Conservation (phyloP, 768 basidiomycete species). For the Rhodosporidiobolus odoratus region DNA sequence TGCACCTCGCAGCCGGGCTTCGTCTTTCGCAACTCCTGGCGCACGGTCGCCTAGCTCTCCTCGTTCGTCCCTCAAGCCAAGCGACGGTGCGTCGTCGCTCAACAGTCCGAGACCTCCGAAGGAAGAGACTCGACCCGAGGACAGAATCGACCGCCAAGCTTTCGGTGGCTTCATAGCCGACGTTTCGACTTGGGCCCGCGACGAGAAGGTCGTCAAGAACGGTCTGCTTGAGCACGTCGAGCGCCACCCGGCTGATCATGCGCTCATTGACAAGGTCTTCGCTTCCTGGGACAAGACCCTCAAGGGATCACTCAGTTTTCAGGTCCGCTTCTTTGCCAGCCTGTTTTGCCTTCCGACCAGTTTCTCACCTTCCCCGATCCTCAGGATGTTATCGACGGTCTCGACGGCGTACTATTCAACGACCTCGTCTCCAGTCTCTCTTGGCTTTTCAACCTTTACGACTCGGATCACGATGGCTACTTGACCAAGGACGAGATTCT, state of each 20-base stretch:
- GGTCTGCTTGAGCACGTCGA: slow-evolving; percentile 89
- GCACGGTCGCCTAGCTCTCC: neutral
- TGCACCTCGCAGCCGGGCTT: slow-evolving; percentile 17
- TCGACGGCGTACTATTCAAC: slow-evolving; percentile 88
- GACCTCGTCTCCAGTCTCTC: slow-evolving; percentile 98
- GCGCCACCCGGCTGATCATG: slow-evolving; percentile 87
- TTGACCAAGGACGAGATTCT: slow-evolving; percentile 94
- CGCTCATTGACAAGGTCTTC: slow-evolving; percentile 87
- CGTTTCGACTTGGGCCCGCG: slow-evolving; percentile 88
- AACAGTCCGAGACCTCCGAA: slow-evolving; percentile 41
- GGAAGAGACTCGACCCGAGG: slow-evolving; percentile 74
- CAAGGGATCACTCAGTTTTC: slow-evolving; percentile 79
- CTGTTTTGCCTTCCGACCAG: too few species aligned
- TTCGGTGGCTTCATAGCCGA: slow-evolving; percentile 87
- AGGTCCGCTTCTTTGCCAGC: slow-evolving; percentile 53
- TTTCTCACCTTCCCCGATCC: neutral
- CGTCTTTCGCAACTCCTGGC: slow-evolving; percentile 5
- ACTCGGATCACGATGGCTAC: slow-evolving; percentile 83
- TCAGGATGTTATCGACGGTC: slow-evolving; percentile 79
- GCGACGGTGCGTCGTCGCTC: slow-evolving; percentile 25
- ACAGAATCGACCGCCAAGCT: slow-evolving; percentile 74
- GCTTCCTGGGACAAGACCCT: slow-evolving; percentile 85
- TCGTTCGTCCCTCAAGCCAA: neutral
- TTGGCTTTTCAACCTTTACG: slow-evolving; percentile 95
- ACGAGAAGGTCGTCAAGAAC: slow-evolving; percentile 79